phyloP scores from a whole-genome alignment of 2,329 filamentous ascomycete genomes.

The Alternaria panax region DNA sequence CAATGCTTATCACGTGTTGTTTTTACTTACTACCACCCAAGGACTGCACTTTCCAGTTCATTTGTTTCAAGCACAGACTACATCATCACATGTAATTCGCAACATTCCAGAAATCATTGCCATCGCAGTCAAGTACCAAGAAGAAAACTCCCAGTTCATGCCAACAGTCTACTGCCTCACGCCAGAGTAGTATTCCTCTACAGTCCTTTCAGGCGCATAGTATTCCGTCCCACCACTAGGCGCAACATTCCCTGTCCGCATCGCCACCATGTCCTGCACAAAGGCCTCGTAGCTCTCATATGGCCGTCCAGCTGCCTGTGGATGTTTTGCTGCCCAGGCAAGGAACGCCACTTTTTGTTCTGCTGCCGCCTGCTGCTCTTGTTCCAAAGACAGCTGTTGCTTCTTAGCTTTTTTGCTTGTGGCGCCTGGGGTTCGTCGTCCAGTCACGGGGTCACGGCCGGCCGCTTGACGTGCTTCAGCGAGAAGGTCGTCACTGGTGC shows the following conservation, averaged over 20 bases:
- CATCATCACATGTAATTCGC: background rate
- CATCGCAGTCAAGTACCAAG: background rate
- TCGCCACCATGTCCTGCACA: slow-evolving; percentile 19
- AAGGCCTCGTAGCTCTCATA: slow-evolving; percentile 23
- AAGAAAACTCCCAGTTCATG: background rate
- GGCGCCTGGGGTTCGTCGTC: background rate
- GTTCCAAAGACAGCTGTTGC: background rate
- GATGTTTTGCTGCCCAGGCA: slow-evolving; percentile 11
- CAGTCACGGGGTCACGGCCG: slow-evolving; percentile 31
- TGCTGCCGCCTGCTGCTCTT: background rate
- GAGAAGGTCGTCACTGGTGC: slow-evolving; percentile 16
- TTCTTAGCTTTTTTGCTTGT: background rate
- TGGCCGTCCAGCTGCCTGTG: slow-evolving; percentile 12
- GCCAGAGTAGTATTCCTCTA: slow-evolving; percentile 31
- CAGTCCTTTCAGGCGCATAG: slow-evolving; percentile 34
- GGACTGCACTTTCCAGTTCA: background rate
- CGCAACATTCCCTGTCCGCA: slow-evolving; percentile 19
- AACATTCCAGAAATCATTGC: background rate
- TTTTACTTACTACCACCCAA: background rate
- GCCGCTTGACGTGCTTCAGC: slow-evolving; percentile 30
- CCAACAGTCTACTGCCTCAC: slow-evolving; percentile 8
- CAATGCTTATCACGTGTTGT: background rate
- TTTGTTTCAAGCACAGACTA: background rate
- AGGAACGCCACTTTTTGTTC: slow-evolving; percentile 12
- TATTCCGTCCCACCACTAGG: slow-evolving; percentile 18